phyloP scores from a whole-genome alignment of 2,329 filamentous ascomycete species.

The Neopestalotiopsis sp. region DNA sequence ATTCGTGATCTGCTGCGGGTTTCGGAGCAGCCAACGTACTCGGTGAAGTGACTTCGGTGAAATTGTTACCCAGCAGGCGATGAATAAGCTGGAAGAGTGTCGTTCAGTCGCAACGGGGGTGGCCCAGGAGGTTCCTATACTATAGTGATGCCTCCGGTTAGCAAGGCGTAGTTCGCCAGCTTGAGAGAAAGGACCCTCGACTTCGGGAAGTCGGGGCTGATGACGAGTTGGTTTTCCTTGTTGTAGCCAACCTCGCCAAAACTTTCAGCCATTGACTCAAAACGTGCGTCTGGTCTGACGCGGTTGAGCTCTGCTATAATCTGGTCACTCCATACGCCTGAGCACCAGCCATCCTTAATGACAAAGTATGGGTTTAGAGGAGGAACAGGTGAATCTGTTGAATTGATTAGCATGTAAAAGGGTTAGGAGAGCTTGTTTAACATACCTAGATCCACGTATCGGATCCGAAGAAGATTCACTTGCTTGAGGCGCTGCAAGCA shows the following conservation, averaged over 20 bases:
- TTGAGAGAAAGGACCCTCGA: constrained; percentile 60
- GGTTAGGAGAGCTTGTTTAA: constrained; percentile 11
- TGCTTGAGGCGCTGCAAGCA: constrained; percentile 62
- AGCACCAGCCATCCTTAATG: constrained; percentile 63
- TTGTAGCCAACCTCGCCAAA: constrained; percentile 64
- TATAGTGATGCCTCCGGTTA: constrained; percentile 46
- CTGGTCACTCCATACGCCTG: constrained; percentile 73
- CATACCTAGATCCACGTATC: constrained; percentile 74
- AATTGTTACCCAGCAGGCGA: background rate
- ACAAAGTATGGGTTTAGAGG: constrained; percentile 76
- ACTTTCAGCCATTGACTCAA: constrained; percentile 66
- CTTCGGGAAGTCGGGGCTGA: constrained; percentile 59
- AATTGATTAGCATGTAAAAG: background rate
- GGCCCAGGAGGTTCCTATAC: constrained; percentile 23
- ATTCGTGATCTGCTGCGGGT: constrained; percentile 4
- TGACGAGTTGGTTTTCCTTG: constrained; percentile 63
- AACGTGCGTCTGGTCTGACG: constrained; percentile 62
- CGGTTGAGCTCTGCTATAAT: constrained; percentile 66
- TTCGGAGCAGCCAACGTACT: background rate
- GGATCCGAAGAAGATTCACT: constrained; percentile 71
- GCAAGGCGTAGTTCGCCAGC: constrained; percentile 60
- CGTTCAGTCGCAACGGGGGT: background rate
- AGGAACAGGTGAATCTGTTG: constrained; percentile 70
- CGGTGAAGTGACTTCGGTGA: background rate
- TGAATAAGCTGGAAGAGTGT: background rate